These are phyloP conservation scores for Pseudogymnoascus pannorum DNA, from an alignment of 2,329 filamentous ascomycete species.

Conservation along the genomic window DNA sequence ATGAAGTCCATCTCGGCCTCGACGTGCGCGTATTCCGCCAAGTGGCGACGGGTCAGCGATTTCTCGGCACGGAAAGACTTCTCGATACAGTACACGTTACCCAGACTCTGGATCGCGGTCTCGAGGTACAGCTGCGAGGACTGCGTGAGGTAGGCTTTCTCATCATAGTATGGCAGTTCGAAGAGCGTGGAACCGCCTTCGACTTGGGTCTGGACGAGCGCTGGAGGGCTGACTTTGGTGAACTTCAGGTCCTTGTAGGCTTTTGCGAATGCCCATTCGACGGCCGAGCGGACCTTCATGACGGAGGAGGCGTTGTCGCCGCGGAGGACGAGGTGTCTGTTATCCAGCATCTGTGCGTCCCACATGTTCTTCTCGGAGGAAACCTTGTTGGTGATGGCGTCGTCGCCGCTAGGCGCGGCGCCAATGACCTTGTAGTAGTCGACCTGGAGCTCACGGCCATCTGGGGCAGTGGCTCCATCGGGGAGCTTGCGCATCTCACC, in stretches of 20 bases:
- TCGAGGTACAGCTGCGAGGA: conserved; percentile 97
- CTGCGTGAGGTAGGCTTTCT: conserved; percentile 89
- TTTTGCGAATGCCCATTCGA: conserved; percentile 60
- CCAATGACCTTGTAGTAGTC: conserved; percentile 65
- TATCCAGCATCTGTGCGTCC: conserved; percentile 45
- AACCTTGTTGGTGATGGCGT: conserved; percentile 67
- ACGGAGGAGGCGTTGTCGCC: conserved; percentile 61
- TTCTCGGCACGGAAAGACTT: conserved; percentile 99
- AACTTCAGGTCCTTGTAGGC: conserved; percentile 57
- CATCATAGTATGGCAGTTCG: conserved; percentile 80
- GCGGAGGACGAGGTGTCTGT: conserved; percentile 63
- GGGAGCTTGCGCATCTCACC: conserved; percentile 64
- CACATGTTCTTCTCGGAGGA: conserved; percentile 57
- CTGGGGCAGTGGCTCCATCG: conserved; percentile 58
- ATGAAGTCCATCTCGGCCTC: conserved; percentile 97
- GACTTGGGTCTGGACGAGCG: conserved; percentile 68
- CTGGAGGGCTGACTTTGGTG: conserved; percentile 65
- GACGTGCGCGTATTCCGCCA: conserved; percentile 94
- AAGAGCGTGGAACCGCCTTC: conserved; percentile 91
- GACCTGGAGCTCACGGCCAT: conserved; percentile 63
- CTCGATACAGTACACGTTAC: conserved; percentile 95
- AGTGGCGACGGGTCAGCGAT: conserved; percentile 83
- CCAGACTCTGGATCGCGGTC: conserved; percentile 82
- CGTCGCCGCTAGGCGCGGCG: conserved; percentile 62
- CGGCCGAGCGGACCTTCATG: conserved; percentile 63